Evolutionary conservation across 345 rosid genomes (phyloP).

Genomic region (Syzygium grande): DNA sequence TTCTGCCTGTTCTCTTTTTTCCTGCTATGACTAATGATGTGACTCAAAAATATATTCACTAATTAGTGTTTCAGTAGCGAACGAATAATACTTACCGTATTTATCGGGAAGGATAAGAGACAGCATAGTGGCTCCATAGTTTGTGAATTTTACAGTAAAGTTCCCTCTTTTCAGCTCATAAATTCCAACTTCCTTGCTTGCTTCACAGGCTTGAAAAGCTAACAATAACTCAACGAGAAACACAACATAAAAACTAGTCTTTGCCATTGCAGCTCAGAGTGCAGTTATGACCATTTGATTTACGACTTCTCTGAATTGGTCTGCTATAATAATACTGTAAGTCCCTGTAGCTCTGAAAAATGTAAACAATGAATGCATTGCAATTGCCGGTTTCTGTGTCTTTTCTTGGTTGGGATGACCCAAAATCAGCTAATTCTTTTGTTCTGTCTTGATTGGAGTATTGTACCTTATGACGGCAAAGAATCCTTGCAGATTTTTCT

Average conservation of each 20-base stretch:
- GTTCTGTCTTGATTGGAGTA: not conserved
- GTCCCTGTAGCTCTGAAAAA: not conserved
- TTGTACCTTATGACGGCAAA: not conserved
- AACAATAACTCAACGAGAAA: slow-evolving; percentile 1
- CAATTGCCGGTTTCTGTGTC: not conserved
- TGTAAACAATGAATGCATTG: not conserved
- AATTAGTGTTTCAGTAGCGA: not conserved
- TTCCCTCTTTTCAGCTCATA: slow-evolving; percentile 34
- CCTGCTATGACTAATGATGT: not conserved
- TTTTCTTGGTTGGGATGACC: not conserved
- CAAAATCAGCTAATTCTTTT: not conserved
- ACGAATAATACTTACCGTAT: slow-evolving; percentile 20
- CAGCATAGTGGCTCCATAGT: slow-evolving; percentile 61
- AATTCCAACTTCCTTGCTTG: slow-evolving; percentile 2
- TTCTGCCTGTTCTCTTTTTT: not conserved
- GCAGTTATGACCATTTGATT: not conserved
- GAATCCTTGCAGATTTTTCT: not conserved
- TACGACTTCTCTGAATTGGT: not conserved
- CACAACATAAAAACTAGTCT: not conserved
- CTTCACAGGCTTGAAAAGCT: slow-evolving; percentile 2
- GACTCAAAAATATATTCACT: not conserved
- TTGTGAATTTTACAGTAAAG: slow-evolving; percentile 35
- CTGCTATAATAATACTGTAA: not conserved
- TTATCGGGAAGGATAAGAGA: slow-evolving; percentile 48
- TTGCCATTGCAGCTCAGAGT: slow-evolving; percentile 1